phyloP scores from a whole-genome alignment of 1,139 yeast genomes.

The Lodderomyces margitis region DNA sequence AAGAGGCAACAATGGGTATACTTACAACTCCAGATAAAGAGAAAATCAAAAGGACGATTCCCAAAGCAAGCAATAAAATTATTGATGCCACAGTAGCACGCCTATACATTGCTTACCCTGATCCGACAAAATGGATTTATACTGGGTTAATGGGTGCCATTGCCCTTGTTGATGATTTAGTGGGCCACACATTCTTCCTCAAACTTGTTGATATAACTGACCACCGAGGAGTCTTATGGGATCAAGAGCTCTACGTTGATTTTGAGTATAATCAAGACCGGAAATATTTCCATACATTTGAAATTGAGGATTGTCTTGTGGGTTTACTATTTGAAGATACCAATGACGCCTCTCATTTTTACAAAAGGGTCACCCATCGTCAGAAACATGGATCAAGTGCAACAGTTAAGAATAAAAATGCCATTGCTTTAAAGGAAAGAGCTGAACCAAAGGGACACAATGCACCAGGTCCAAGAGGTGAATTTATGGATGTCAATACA shows the following conservation, averaged over 20 bases:
- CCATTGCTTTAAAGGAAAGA: slow-evolving; percentile 69
- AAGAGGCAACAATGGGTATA: slow-evolving; percentile 45
- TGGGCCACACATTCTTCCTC: slow-evolving; percentile 89
- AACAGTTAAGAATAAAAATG: slow-evolving; percentile 81
- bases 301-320: slow-evolving; percentile 84
- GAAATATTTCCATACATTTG: slow-evolving; percentile 91
- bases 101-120: slow-evolving; percentile 86
- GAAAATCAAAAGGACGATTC: slow-evolving; percentile 81
- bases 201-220: slow-evolving; percentile 85
- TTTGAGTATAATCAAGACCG: slow-evolving; percentile 92
- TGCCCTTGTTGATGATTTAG: slow-evolving; percentile 83
- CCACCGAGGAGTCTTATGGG: slow-evolving; percentile 89
- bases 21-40: slow-evolving; percentile 76
- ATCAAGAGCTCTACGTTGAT: slow-evolving; percentile 87
- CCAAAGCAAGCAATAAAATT: slow-evolving; percentile 84
- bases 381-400: slow-evolving; percentile 84
- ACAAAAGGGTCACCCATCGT: slow-evolving; percentile 69
- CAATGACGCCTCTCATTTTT: slow-evolving; percentile 81
- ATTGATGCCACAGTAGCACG: slow-evolving; percentile 90
- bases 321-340: slow-evolving; percentile 90
- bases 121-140: slow-evolving; percentile 75
- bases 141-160: slow-evolving; percentile 91
- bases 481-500: slow-evolving; percentile 43
- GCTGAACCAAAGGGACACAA: slow-evolving; percentile 33
- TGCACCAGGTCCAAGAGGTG: slow-evolving; percentile 76